phyloP scores from a whole-genome alignment of 1,139 yeast species.

The Saccharomyces hybrid region DNA sequence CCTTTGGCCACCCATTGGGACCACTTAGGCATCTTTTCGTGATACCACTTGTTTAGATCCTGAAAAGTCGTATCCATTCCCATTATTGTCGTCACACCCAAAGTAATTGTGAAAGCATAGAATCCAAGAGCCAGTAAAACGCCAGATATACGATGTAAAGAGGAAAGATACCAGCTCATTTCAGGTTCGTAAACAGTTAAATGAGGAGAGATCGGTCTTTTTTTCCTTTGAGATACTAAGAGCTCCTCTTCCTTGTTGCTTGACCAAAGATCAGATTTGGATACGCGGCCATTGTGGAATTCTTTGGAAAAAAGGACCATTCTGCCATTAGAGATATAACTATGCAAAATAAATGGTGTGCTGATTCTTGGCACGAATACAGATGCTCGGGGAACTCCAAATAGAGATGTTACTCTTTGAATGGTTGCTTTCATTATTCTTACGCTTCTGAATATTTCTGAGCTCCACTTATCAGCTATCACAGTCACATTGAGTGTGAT shows the following conservation, averaged over 20 bases:
- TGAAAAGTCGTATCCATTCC: slow-evolving; percentile 61
- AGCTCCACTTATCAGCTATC: background rate
- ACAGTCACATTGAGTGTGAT: background rate
- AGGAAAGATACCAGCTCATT: slow-evolving; percentile 72
- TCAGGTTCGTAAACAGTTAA: slow-evolving; percentile 85
- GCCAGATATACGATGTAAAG: slow-evolving; percentile 84
- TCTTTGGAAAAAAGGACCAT: background rate
- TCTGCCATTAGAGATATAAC: background rate
- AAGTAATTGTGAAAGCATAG: slow-evolving; percentile 68
- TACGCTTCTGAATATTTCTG: background rate
- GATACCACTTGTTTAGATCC: slow-evolving; percentile 42
- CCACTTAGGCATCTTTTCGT: slow-evolving; percentile 52
- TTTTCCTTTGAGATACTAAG: slow-evolving; percentile 71
- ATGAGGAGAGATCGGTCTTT: slow-evolving; percentile 91
- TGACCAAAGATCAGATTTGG: slow-evolving; percentile 43
- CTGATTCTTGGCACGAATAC: background rate
- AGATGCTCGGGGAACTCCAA: background rate
- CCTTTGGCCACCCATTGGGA: slow-evolving; percentile 62
- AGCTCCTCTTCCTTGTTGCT: slow-evolving; percentile 59
- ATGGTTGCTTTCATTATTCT: background rate
- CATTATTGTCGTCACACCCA: slow-evolving; percentile 61
- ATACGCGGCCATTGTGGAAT: background rate
- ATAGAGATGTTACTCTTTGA: background rate
- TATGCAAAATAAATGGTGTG: background rate
- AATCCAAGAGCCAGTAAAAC: slow-evolving; percentile 71